Evolutionary conservation across 108 stramenopile genomes (phyloP).

Genomic region (Bacterosira constricta): DNA sequence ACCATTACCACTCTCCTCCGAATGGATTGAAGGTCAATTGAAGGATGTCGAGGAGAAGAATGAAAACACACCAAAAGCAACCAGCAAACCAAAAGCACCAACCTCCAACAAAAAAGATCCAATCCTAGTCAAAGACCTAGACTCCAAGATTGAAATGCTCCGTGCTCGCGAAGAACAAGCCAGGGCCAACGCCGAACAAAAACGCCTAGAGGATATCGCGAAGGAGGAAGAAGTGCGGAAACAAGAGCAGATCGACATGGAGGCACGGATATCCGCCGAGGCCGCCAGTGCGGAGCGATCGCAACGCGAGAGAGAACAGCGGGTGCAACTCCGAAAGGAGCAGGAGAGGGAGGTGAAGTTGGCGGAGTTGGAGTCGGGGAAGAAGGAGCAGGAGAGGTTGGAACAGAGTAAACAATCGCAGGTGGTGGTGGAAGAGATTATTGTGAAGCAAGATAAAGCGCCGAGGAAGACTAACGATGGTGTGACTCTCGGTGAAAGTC

Average conservation of each 20-base stretch:
- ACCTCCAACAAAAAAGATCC: background rate
- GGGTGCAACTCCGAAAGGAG: background rate
- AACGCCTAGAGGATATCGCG: background rate
- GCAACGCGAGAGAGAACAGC: background rate
- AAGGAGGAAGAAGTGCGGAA: background rate
- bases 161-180: constrained; percentile 16
- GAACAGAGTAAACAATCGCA: constrained; percentile 6
- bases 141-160: constrained; percentile 26
- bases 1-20: background rate
- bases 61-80: background rate
- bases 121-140: constrained; percentile 25
- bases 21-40: background rate
- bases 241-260: background rate
- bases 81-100: background rate
- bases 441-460: too few species aligned
- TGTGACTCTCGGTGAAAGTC: background rate
- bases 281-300: too few species aligned
- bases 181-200: constrained; percentile 3
- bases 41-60: background rate
- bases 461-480: background rate
- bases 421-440: background rate
- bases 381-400: background rate
- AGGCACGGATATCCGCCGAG: too few species aligned
- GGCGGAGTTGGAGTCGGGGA: background rate
- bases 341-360: background rate